Evolutionary conservation across 1,284 basidiomycete species (phyloP).

Genomic region (Calocybe gambosa): DNA sequence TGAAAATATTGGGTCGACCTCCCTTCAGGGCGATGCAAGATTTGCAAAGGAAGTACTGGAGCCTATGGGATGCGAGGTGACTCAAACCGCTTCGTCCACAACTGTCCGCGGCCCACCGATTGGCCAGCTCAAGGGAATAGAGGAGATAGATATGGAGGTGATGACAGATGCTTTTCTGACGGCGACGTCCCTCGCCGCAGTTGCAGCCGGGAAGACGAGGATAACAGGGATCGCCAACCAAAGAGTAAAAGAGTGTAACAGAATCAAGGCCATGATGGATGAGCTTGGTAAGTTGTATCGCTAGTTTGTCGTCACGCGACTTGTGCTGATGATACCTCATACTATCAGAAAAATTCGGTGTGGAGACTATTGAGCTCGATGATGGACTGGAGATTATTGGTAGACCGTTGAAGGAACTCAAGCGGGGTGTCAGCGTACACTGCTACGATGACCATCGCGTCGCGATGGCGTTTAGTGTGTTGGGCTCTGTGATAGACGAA

Average conservation of each 20-base stretch:
- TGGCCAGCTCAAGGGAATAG: constrained; percentile 78
- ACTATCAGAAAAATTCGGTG: constrained; percentile 83
- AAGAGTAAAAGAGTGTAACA: constrained; percentile 97
- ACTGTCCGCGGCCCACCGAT: constrained; percentile 89
- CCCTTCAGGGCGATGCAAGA: constrained; percentile 92
- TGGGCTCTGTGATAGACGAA: constrained; percentile 69
- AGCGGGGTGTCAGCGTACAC: constrained; percentile 71
- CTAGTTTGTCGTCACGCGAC: background rate
- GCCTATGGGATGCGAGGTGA: constrained; percentile 91
- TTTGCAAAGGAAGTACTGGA: constrained; percentile 93
- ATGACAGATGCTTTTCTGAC: constrained; percentile 99
- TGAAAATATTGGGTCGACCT: constrained; percentile 84
- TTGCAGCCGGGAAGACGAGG: constrained; percentile 69
- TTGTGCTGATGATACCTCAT: background rate
- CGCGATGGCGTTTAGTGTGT: constrained; percentile 95
- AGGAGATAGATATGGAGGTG: constrained; percentile 95
- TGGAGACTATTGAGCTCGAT: constrained; percentile 87
- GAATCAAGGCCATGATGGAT: constrained; percentile 95
- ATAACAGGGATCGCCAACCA: constrained; percentile 98
- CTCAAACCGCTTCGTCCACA: constrained; percentile 84
- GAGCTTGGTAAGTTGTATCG: constrained; percentile 71
- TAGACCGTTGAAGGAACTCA: constrained; percentile 57
- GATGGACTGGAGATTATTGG: constrained; percentile 93
- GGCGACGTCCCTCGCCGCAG: constrained; percentile 86
- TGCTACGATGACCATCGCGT: constrained; percentile 99